Conservation (phyloP, 202 grass and related monocot genomes). For the Setaria viridis region DNA sequence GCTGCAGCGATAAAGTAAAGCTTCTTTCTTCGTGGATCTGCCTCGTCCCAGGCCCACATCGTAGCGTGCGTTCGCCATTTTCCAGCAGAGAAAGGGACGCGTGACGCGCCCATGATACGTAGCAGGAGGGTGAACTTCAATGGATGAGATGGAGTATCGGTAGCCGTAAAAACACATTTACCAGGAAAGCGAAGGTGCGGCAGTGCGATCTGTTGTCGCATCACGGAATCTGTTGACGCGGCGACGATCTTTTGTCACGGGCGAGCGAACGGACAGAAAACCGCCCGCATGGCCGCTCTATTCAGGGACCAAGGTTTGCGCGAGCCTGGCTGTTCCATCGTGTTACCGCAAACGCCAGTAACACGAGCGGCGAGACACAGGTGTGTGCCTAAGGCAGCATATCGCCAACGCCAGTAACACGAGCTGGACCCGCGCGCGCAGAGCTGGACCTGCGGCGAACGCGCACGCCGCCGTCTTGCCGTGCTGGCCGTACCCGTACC, state of each 20-base stretch:
- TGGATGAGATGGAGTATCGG: background rate
- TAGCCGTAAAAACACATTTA: background rate
- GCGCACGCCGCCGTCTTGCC: background rate
- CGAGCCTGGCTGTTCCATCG: background rate
- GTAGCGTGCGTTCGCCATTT: background rate
- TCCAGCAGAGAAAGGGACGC: background rate
- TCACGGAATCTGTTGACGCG: background rate
- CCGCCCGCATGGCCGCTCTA: background rate
- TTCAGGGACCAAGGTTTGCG: slow-evolving; percentile 12
- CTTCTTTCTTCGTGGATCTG: background rate
- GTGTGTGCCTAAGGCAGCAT: no score
- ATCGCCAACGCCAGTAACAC: no score
- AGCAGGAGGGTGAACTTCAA: background rate
- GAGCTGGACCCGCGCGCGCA: no score
- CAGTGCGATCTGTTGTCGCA: background rate
- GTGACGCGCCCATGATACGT: background rate
- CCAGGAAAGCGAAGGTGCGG: background rate
- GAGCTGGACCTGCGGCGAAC: background rate
- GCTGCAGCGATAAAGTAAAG: background rate
- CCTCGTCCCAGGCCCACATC: background rate
- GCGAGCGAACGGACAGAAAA: background rate
- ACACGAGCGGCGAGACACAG: background rate
- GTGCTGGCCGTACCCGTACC: background rate
- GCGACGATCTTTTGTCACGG: background rate
- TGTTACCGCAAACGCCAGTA: background rate